Percentiles rank a stretch among this genome's conserved stretches.
phyloP scores from a whole-genome alignment of 768 basidiomycete species.

The Tricholoma sp. region DNA sequence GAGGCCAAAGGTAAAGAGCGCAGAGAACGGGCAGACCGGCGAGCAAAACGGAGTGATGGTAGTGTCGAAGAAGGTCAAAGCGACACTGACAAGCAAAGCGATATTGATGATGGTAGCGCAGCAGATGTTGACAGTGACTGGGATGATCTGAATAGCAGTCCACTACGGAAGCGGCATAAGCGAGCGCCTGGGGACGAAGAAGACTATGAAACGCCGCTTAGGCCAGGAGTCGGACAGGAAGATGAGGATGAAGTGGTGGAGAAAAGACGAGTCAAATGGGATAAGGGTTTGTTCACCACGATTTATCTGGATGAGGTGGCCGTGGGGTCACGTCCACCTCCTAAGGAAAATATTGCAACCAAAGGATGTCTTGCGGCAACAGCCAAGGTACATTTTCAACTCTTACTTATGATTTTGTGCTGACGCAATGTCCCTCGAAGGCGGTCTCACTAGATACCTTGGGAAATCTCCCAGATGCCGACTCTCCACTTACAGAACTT shows the following conservation, averaged over 20 bases:
- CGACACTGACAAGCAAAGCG: constrained; percentile 26
- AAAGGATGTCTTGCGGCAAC: constrained; percentile 68
- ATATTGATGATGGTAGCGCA: constrained; percentile 18
- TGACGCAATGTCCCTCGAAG: constrained; percentile 29
- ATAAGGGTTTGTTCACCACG: constrained; percentile 57
- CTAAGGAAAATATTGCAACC: constrained; percentile 33
- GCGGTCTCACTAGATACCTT: constrained; percentile 59
- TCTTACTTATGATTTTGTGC: background rate
- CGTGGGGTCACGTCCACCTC: constrained; percentile 39
- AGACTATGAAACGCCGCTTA: constrained; percentile 67
- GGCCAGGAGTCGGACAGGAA: constrained; percentile 37
- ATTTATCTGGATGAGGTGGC: constrained; percentile 62
- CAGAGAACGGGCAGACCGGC: constrained; percentile 54
- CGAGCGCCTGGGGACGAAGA: constrained; percentile 79
- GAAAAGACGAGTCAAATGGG: constrained; percentile 72
- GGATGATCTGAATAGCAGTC: constrained; percentile 15
- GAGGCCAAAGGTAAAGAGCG: constrained; percentile 56
- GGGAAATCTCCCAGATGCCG: constrained; percentile 63
- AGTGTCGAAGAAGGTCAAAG: constrained; percentile 8
- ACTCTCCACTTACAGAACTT: constrained; percentile 51
- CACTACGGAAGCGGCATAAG: constrained; percentile 34
- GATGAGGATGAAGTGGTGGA: constrained; percentile 29
- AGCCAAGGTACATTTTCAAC: constrained; percentile 51
- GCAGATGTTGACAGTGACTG: constrained; percentile 19
- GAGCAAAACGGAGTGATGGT: constrained; percentile 45